Evolutionary conservation across 2,329 filamentous ascomycete species (phyloP).

Genomic region (Aspergillus sp.): DNA sequence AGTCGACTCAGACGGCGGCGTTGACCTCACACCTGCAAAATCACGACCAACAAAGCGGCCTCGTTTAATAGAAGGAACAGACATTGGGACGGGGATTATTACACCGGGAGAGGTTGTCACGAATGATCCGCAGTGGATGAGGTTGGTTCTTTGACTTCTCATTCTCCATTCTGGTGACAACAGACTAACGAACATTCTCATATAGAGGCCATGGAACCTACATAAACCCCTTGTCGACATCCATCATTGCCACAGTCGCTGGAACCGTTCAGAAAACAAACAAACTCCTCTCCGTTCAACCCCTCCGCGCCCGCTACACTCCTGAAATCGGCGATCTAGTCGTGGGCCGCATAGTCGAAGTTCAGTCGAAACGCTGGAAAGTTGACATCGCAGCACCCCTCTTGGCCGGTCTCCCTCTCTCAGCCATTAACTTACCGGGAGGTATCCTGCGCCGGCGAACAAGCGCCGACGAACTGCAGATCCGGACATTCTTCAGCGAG

Average conservation of each 20-base stretch:
- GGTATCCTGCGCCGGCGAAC: constrained; percentile 90
- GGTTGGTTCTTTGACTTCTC: constrained; percentile 28
- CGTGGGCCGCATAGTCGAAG: constrained; percentile 89
- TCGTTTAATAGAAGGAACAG: constrained; percentile 32
- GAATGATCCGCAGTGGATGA: constrained; percentile 95
- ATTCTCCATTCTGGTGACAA: constrained; percentile 35
- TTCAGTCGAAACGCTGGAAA: constrained; percentile 92
- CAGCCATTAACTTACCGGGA: constrained; percentile 90
- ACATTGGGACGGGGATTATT: constrained; percentile 62
- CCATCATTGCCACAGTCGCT: constrained; percentile 87
- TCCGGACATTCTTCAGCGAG: constrained; percentile 95
- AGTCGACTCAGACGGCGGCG: constrained; percentile 51
- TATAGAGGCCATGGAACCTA: constrained; percentile 90
- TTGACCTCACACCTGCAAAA: constrained; percentile 34
- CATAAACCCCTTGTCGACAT: constrained; percentile 61
- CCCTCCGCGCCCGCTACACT: constrained; percentile 88
- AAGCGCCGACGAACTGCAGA: constrained; percentile 95
- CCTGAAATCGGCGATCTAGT: constrained; percentile 97
- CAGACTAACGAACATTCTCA: neutral
- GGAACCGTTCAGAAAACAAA: constrained; percentile 92
- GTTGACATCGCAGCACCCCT: constrained; percentile 90
- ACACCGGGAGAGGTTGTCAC: constrained; percentile 90
- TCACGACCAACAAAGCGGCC: constrained; percentile 46
- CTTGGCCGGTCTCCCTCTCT: constrained; percentile 82
- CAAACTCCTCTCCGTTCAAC: constrained; percentile 90